Percentiles rank a stretch among this genome's conserved stretches.
phyloP scores from a whole-genome alignment of 192 early-diverging fungal species.

The Cetraspora pellucida region DNA sequence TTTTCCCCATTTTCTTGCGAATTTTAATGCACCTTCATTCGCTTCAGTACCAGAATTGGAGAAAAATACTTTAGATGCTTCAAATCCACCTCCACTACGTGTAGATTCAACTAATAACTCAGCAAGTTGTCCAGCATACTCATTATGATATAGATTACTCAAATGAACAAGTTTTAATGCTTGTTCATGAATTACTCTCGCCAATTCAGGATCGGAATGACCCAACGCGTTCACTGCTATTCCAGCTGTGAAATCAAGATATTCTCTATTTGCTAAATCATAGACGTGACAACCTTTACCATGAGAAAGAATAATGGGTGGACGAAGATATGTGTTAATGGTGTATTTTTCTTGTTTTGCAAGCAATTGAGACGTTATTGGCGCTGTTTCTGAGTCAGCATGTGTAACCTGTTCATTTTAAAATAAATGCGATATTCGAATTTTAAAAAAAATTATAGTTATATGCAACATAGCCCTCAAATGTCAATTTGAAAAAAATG shows the following conservation, averaged over 20 bases:
- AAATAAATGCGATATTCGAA: not conserved
- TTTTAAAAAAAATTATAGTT: no score
- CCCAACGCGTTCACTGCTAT: slow-evolving; percentile 95
- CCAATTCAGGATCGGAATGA: slow-evolving; percentile 79
- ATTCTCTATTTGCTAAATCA: slow-evolving; percentile 74
- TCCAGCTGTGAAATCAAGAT: slow-evolving; percentile 91
- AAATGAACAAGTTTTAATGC: slow-evolving; percentile 81
- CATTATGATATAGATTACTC: slow-evolving; percentile 91
- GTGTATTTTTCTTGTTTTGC: slow-evolving; percentile 60
- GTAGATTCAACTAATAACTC: slow-evolving; percentile 71
- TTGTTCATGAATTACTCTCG: slow-evolving; percentile 77
- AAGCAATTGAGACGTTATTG: slow-evolving; percentile 48
- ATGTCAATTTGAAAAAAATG: no score
- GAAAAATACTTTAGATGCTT: slow-evolving; percentile 82
- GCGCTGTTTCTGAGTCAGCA: slow-evolving; percentile 50
- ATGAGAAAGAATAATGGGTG: slow-evolving; percentile 73
- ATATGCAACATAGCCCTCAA: no score
- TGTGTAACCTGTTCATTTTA: slow-evolving; percentile 31
- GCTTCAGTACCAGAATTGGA: slow-evolving; percentile 98
- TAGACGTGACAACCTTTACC: slow-evolving; percentile 83
- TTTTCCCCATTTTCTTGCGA: slow-evolving; percentile 89
- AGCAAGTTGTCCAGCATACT: slow-evolving; percentile 81
- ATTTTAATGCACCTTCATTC: slow-evolving; percentile 97
- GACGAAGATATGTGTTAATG: slow-evolving; percentile 71
- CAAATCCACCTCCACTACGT: slow-evolving; percentile 44